Evolutionary conservation across 2,329 filamentous ascomycete species (phyloP), one percentile per base, ranked within the genome.

Genomic region (Elsinoe perseae): DNA sequence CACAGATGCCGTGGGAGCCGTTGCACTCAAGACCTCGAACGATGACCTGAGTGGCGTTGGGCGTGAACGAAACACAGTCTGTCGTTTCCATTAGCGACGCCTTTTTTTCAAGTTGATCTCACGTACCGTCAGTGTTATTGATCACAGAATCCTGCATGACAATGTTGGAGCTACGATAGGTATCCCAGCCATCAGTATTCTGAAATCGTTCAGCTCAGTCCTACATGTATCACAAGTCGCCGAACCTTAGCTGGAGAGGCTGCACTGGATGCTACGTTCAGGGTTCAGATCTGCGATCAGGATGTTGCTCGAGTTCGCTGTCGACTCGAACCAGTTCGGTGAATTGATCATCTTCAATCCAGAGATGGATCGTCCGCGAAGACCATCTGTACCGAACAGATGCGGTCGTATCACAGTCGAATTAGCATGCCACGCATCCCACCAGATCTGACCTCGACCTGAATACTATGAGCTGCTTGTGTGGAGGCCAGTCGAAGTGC

Each of bases 1-100:
- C 83, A 7, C 80, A 83, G 61, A 88, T 87, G 34, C 85, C 85
- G 64, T 88, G 85, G 2, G 81, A 86, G 27, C 83, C 83, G 63
- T 84, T 84, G 70, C 85, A 88, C 58, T 74, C 71, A 3, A 88
- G 70, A 59, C 83, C 82, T 65, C 87, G 83, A 4, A 87, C 78
- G 3, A 87, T 68, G 6, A 87, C 80, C 60, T 86, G 78, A 42
- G 83, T 87, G 62, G 78, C 82, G 67, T 87, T 88, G 16, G 84
- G 84, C 69, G 88, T 88, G 76, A 88, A 87, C 0, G 83, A 83
- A 8, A 88, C 81, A 58, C 85, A 88, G 65, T 89, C 82, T 44
- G 21, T 9, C 6, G 18, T 10, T 14, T 36, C 20, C 12, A n/a
- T 50, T 7, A 32, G 46, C 18, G 12, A 20, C 10, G 18, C 9